phyloP scores from a whole-genome alignment of 495 filamentous ascomycete genomes.

The Bacidia gigantensis region DNA sequence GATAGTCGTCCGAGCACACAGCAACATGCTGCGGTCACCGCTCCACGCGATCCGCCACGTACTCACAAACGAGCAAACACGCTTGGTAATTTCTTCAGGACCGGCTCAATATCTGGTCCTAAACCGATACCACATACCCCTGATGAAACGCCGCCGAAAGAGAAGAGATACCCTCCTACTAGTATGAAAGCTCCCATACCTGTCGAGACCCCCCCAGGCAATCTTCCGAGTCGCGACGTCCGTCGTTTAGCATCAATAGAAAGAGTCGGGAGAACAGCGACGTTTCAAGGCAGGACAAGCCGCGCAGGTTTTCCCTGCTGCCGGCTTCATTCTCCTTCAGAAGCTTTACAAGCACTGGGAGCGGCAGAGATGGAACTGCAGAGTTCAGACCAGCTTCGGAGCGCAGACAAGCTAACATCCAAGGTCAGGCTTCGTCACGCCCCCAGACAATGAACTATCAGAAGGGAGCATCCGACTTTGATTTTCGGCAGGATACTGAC shows the following conservation, averaged over 20 bases:
- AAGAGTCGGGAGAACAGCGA: slow-evolving; percentile 48
- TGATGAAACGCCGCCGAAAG: slow-evolving; percentile 23
- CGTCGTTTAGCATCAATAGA: slow-evolving; percentile 59
- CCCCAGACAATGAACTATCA: slow-evolving; percentile 18
- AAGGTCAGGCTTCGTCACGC: slow-evolving; percentile 11
- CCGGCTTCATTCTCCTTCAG: slow-evolving; percentile 59
- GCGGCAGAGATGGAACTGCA: slow-evolving; percentile 11
- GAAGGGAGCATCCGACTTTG: slow-evolving; percentile 8
- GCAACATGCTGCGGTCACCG: slow-evolving; percentile 23
- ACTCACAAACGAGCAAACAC: slow-evolving; percentile 89
- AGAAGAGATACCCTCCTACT: slow-evolving; percentile 54
- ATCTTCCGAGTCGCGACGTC: slow-evolving; percentile 71
- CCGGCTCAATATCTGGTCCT: slow-evolving; percentile 62
- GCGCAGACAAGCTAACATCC: slow-evolving; percentile 14
- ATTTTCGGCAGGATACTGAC: slow-evolving; percentile 10
- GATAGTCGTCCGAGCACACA: slow-evolving; percentile 49
- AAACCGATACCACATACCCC: slow-evolving; percentile 25
- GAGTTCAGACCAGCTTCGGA: slow-evolving; percentile 16
- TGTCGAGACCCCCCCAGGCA: slow-evolving; percentile 43
- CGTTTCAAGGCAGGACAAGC: slow-evolving; percentile 38
- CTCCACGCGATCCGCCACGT: slow-evolving; percentile 38
- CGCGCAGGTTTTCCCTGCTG: slow-evolving; percentile 66
- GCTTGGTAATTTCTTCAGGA: slow-evolving; percentile 69
- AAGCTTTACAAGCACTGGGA: slow-evolving; percentile 32
- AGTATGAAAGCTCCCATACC: slow-evolving; percentile 56